Conservation (phyloP, 495 filamentous ascomycete genomes). For the Penicillium lividum region DNA sequence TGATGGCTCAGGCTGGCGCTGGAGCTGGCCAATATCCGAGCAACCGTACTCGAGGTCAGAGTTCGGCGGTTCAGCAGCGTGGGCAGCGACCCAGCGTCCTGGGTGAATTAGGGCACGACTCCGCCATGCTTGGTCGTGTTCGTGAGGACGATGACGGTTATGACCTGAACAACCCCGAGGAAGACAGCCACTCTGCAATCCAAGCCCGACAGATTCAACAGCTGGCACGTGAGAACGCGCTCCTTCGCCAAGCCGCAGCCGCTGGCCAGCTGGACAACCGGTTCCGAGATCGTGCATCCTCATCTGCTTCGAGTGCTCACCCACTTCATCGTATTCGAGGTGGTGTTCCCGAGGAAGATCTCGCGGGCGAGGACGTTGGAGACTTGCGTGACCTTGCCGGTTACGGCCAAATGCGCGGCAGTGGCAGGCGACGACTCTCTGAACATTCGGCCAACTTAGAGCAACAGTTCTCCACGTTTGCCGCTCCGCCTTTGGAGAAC, state of each 20-base stretch:
- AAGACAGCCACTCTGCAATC: conserved; percentile 56
- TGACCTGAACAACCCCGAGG: conserved; percentile 67
- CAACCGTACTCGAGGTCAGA: conserved; percentile 51
- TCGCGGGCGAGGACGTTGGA: conserved; percentile 69
- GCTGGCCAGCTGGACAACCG: conserved; percentile 60
- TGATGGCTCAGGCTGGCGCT: conserved; percentile 42
- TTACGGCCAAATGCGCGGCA: conserved; percentile 42
- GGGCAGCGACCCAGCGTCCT: conserved; percentile 85
- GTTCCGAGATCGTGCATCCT: conserved; percentile 62
- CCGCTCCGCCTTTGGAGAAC: conserved; percentile 57
- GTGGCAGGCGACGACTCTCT: conserved; percentile 56
- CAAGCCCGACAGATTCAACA: conserved; percentile 72
- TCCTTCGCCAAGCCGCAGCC: conserved; percentile 62
- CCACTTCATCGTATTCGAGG: conserved; percentile 64
- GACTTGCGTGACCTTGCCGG: conserved; percentile 60
- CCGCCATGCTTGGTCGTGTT: conserved; percentile 70
- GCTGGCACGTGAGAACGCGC: conserved; percentile 70
- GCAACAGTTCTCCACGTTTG: conserved; percentile 55
- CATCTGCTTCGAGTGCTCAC: conserved; percentile 50
- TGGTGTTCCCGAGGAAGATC: conserved; percentile 68
- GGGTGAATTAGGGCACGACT: conserved; percentile 73
- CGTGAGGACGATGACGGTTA: conserved; percentile 84
- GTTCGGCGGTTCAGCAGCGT: conserved; percentile 73
- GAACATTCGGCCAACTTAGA: conserved; percentile 62
- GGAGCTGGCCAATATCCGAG: conserved; percentile 36